Conservation (phyloP, 345 rosid species). For the Moricandia moricandioides region DNA sequence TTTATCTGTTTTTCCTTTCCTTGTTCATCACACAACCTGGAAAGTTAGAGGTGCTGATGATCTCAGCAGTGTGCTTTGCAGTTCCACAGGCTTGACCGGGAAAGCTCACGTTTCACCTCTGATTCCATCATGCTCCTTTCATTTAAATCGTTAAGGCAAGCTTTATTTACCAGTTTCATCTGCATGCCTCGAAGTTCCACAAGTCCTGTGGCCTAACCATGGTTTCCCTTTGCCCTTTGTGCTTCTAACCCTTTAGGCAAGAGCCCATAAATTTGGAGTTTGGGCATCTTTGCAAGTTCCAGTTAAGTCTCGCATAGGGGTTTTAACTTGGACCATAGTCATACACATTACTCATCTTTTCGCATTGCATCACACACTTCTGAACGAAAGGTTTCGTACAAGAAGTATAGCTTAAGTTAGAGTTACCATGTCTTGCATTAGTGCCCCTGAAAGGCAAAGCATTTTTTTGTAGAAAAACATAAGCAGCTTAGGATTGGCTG, state of each 20-base stretch:
- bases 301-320: slow-evolving; percentile 58
- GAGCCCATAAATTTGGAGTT: slow-evolving; percentile 43
- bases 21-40: not conserved
- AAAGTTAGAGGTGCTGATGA: slow-evolving; percentile 46
- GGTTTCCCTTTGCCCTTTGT: slow-evolving; percentile 50
- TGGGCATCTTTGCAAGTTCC: slow-evolving; percentile 46
- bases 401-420: slow-evolving; percentile 38
- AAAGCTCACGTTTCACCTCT: slow-evolving; percentile 59
- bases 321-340: slow-evolving; percentile 41
- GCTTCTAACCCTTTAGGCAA: slow-evolving; percentile 42
- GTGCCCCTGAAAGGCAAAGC: slow-evolving; percentile 36
- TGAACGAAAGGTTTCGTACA: slow-evolving; percentile 45
- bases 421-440: slow-evolving; percentile 30
- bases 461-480: slow-evolving; percentile 23
- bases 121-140: slow-evolving; percentile 11
- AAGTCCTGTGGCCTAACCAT: slow-evolving; percentile 81
- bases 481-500: slow-evolving; percentile 49
- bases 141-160: slow-evolving; percentile 11
- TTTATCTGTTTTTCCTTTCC: not conserved
- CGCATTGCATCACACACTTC: slow-evolving; percentile 37
- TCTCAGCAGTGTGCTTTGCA: slow-evolving; percentile 97
- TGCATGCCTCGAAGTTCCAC: slow-evolving; percentile 43
- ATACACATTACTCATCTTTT: slow-evolving; percentile 23
- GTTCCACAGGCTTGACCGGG: slow-evolving; percentile 91
- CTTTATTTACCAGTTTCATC: slow-evolving; percentile 32